Base-by-base conservation (phyloP, 371 early-diverging fungal genomes). In the Syncephalis plumigaleata region DNA sequence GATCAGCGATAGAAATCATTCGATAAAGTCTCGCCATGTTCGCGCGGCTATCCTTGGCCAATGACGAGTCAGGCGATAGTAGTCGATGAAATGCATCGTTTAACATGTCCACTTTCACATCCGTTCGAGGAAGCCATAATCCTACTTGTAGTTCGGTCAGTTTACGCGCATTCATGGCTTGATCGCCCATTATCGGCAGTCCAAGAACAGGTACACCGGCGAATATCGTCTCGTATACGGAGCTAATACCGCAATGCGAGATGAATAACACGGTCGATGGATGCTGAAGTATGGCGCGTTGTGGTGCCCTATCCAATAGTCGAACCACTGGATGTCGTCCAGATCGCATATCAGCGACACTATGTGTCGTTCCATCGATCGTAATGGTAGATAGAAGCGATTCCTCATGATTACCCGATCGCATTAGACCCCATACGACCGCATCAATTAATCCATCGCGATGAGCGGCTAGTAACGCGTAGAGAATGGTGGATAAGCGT, bases 211-310 rank as follows among this genome's bases (percentile, higher is more conserved):
- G 43, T 17, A 24, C 42, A 5, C 42, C 31, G 3, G 46, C 3
- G 26, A 17, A 9, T n/a, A 47, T 25, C 2, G 46, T 18, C 42
- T 52, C 52, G 20, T 38, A 31, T 15, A 27, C 24, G 3, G 42
- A 23, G 1, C 38, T 43, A 7, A 52, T 18, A 31, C 52, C 52
- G 11, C 47, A 45, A 21, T 46, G 52, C 22, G 46, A 25, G 15
- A 52, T 31, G 36, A 52, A 40, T 18, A 52, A 23, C 22, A 46
- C 46, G 21, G 40, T 39, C 24, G 31, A 37, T 13, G 46, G 46
- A 37, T 52, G 52, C 3, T 52, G 25, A 15, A 52, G 36, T 9
- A 52, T 42, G 17, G 42, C 17, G 3, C 23, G 24, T 18, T 52
- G 52, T 20, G 46, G 40, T 13, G 46, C 42, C 17, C 46, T 42